These are phyloP conservation scores for Neurospora sp. DNA, from an alignment of 495 filamentous ascomycete species.

Conservation along the genomic window DNA sequence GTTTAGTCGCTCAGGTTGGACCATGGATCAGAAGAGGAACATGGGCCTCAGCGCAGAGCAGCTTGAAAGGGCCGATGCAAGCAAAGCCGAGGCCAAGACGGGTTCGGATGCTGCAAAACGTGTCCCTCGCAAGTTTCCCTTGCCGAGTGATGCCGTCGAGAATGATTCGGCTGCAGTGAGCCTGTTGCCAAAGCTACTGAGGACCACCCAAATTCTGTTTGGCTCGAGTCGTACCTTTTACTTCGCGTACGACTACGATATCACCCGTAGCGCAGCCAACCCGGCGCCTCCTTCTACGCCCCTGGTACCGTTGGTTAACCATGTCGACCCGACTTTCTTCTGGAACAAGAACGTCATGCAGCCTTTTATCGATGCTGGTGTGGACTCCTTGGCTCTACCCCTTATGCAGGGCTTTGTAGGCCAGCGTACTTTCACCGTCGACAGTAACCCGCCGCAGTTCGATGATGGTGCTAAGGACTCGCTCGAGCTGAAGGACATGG, in stretches of 20 bases:
- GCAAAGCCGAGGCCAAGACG: slow-evolving; percentile 5
- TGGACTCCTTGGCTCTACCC: slow-evolving; percentile 62
- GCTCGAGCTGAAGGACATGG: slow-evolving; percentile 30
- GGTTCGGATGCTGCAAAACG: slow-evolving; percentile 3
- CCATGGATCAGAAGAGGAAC: slow-evolving; percentile 43
- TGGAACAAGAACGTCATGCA: slow-evolving; percentile 76
- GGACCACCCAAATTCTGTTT: slow-evolving; percentile 72
- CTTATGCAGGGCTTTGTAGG: slow-evolving; percentile 93
- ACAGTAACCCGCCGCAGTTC: slow-evolving; percentile 33
- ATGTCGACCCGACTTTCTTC: slow-evolving; percentile 75
- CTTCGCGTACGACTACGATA: slow-evolving; percentile 85
- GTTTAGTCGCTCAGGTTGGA: slow-evolving; percentile 79
- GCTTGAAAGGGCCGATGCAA: slow-evolving; percentile 1
- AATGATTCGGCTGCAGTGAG: slow-evolving; percentile 21
- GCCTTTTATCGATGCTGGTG: slow-evolving; percentile 61
- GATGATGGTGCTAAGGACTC: slow-evolving; percentile 31
- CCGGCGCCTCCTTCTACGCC: slow-evolving; percentile 24
- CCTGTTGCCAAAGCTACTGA: slow-evolving; percentile 76
- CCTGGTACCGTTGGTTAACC: slow-evolving; percentile 52
- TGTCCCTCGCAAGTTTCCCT: slow-evolving; percentile 11
- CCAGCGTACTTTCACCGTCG: slow-evolving; percentile 67
- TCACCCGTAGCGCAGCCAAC: slow-evolving; percentile 56
- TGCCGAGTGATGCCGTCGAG: slow-evolving; percentile 22
- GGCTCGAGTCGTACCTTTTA: slow-evolving; percentile 73
- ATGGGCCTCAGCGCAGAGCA: slow-evolving; percentile 45